Conservation (phyloP, 345 rosid genomes). For the Lenwebbia sp. region DNA sequence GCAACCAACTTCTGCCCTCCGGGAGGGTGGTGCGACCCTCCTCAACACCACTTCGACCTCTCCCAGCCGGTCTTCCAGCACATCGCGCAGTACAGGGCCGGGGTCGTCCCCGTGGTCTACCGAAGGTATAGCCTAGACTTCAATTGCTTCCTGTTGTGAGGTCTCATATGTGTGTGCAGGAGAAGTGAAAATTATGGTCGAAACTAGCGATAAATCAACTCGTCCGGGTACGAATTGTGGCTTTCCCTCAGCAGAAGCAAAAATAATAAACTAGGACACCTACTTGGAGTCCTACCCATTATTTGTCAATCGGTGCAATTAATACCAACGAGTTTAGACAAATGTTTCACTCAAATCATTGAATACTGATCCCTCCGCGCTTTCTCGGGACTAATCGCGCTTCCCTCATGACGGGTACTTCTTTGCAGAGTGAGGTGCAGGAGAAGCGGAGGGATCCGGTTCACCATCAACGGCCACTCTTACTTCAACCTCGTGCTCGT, state of each 20-base stretch:
- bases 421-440: constrained; percentile 43
- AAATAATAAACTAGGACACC: background rate
- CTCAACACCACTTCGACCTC: constrained; percentile 65
- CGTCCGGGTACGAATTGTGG: background rate
- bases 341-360: background rate
- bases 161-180: background rate
- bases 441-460: constrained; percentile 64
- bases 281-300: background rate
- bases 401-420: background rate
- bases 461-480: constrained; percentile 64
- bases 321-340: background rate
- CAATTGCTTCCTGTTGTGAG: background rate
- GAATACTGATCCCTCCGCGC: background rate
- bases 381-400: background rate
- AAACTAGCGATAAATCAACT: background rate
- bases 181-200: background rate
- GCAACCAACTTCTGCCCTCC: constrained; percentile 87
- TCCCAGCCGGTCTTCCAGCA: constrained; percentile 67
- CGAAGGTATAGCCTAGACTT: constrained; percentile 29
- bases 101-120: constrained; percentile 62
- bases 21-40: constrained; percentile 84
- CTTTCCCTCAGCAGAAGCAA: background rate
- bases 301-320: background rate
- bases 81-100: constrained; percentile 61
- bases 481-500: constrained; percentile 63